Base-by-base conservation (phyloP, 371 early-diverging fungal species). In the Actinomortierella ambigua region DNA sequence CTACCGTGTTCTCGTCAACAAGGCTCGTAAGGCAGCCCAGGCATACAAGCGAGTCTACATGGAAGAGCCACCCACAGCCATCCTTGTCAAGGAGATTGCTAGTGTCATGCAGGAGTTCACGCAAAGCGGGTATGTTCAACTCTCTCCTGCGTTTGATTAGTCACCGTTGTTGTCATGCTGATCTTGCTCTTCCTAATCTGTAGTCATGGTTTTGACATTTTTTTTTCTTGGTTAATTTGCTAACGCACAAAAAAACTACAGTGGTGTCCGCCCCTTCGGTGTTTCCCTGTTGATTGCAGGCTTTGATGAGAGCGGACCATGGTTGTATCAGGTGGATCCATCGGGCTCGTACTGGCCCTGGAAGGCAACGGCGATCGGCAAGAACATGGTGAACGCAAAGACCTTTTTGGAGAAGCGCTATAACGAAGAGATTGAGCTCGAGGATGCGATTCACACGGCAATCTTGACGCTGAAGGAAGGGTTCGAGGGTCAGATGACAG, bases 231-330 rank as follows among this genome's bases (percentile, higher is more conserved):
- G 39, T 39, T 46, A 29, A n/a, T 57, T 18, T 65, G 55, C 55
- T 55, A 46, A 29, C 39, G 53, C 47, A 24, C 2, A 6, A n/a
- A n/a, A n/a, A n/a, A n/a, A 20, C 18, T 55, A 40, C 59, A 94
- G 96, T 79, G 99, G 99, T 84, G 99, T 99, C 39, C 91, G 99
- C 61, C 99, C 99, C 7, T 99, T 99, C 79, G 99, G 99, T 59
- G 99, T 99, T 11, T 97, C 98, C 29, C 83, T 99, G 57, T 81
- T 99, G 60, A 85, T 99, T 67, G 96, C 96, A 50, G 99, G 99
- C 44, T 93, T 88, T 54, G 98, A 99, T 77, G 89, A 91, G 50
- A 86, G 82, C 41, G 98, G 97, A 14, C 96, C 96, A 24, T 81
- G 90, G 40, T 85, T 99, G 57, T 99, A 98, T 80, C 98, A 98